Conservation (phyloP, 805 yeast genomes). For the Sugiyamaella chiloensis region DNA sequence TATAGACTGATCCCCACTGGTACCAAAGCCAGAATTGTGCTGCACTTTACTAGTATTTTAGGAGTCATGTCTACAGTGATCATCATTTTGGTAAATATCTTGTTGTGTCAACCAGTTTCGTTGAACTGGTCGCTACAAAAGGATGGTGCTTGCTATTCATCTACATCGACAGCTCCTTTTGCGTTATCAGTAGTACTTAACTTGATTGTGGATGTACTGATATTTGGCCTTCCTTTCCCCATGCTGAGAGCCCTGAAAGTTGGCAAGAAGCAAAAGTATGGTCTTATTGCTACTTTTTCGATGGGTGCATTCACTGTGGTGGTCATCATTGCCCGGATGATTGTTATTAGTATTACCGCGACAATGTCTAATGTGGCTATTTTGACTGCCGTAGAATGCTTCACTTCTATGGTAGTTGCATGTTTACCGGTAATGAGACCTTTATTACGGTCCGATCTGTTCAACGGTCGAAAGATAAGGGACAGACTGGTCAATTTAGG, state of each 20-base stretch:
- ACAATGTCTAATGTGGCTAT: constrained; percentile 23
- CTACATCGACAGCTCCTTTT: constrained; percentile 27
- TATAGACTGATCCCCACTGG: constrained; percentile 26
- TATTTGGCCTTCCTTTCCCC: constrained; percentile 28
- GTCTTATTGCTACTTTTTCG: constrained; percentile 27
- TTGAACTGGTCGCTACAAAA: constrained; percentile 26
- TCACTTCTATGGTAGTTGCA: constrained; percentile 27
- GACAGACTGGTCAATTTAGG: not conserved
- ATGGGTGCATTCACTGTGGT: constrained; percentile 26
- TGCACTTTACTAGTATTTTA: constrained; percentile 19
- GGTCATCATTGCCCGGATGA: constrained; percentile 25
- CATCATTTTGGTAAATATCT: constrained; percentile 21
- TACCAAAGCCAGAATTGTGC: constrained; percentile 21
- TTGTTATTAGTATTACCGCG: constrained; percentile 22
- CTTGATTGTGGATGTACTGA: constrained; percentile 24
- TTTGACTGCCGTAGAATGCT: constrained; percentile 27
- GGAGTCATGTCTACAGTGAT: constrained; percentile 17
- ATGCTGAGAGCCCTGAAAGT: constrained; percentile 21
- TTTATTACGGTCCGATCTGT: not conserved
- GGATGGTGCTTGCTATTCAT: constrained; percentile 23
- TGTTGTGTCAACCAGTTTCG: constrained; percentile 27
- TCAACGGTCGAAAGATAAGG: not conserved
- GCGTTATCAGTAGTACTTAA: constrained; percentile 24
- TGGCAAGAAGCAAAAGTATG: constrained; percentile 21
- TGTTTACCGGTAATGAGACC: constrained; percentile 27